Evolutionary conservation across 2,329 filamentous ascomycete species (phyloP).

Genomic region (Tolypocladium ophioglossoides): DNA sequence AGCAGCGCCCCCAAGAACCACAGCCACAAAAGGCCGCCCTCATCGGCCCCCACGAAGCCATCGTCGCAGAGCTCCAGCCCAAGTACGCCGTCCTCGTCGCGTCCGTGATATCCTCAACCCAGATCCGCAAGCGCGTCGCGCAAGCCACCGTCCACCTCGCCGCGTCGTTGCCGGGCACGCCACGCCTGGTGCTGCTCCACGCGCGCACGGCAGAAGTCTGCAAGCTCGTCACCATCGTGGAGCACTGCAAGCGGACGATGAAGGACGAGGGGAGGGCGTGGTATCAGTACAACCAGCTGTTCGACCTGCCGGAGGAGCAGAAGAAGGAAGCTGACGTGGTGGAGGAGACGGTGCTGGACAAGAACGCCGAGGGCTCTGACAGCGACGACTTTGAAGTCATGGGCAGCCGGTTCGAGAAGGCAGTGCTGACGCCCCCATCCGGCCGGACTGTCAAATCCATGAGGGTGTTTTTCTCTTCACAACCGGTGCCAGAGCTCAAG

Average conservation of each 20-base stretch:
- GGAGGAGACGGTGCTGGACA: conserved; percentile 31
- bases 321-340: conserved; percentile 22
- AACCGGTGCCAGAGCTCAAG: conserved; percentile 44
- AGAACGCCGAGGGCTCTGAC: conserved; percentile 14
- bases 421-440: conserved; percentile 34
- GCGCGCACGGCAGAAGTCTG: conserved; percentile 39
- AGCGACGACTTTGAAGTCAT: conserved; percentile 46
- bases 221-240: conserved; percentile 59
- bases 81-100: conserved; percentile 40
- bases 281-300: conserved; percentile 49
- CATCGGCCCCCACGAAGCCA: conserved; percentile 27
- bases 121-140: conserved; percentile 44
- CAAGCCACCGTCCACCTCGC: conserved; percentile 33
- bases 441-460: conserved; percentile 41
- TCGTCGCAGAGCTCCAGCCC: conserved; percentile 31
- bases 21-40: conserved; percentile 11
- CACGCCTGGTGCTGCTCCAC: conserved; percentile 35
- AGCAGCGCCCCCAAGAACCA: conserved; percentile 1
- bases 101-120: conserved; percentile 48
- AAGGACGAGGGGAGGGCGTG: conserved; percentile 33
- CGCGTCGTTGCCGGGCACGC: conserved; percentile 7
- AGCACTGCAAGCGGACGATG: conserved; percentile 52
- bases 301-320: conserved; percentile 29
- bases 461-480: conserved; percentile 47
- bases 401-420: conserved; percentile 44